Evolutionary conservation across 352 stramenopile species (phyloP), one percentile per base, ranked within the genome.

Genomic region (Globisporangium megalacanthum): DNA sequence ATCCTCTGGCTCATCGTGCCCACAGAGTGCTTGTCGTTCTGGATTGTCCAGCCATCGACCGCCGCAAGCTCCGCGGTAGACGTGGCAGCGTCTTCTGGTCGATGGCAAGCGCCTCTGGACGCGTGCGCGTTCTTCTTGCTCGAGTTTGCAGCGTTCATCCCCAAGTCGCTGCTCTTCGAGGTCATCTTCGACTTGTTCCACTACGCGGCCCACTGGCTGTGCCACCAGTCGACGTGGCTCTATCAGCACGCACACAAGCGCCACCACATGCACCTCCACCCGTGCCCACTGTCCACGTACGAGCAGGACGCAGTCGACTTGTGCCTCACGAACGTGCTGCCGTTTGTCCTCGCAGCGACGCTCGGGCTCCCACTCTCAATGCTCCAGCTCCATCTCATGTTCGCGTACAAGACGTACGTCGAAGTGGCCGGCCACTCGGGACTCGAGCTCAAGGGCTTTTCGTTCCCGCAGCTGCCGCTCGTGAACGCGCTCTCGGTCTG

Each of bases 341-440:
- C 87, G 19, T 86, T 91, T 37, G 62, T 76, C 29, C 9, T 83
- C 7, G 77, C 85, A 3, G 69, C 64, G n/a, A 60, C 52, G 10
- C 20, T 91, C 36, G 70, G 66, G 10, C 70, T 76, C 14, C 45
- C 66, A 7, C 71, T 94, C 50, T 81, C 82, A 2, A 35, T 52
- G 20, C 45, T 79, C n/a, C 81, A 94, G 50, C 54, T 92, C 9
- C 72, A 92, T 10, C 52, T 96, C 42, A 57, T 96, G 17, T 83
- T 93, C 62, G 79, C 83, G 17, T 96, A 96, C 78, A 95, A 94
- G 68, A 84, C 84, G 50, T 96, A 94, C 69, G 83, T 96, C 35
- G 87, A 96, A 58, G 75, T 94, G 31, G 87, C 87, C 1, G 85
- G 87, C 15, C 85, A 95, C 65, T 91, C 63, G 7, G 87, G 87